Evolutionary conservation across 192 early-diverging fungal genomes (phyloP).

Genomic region (Podila horticola): DNA sequence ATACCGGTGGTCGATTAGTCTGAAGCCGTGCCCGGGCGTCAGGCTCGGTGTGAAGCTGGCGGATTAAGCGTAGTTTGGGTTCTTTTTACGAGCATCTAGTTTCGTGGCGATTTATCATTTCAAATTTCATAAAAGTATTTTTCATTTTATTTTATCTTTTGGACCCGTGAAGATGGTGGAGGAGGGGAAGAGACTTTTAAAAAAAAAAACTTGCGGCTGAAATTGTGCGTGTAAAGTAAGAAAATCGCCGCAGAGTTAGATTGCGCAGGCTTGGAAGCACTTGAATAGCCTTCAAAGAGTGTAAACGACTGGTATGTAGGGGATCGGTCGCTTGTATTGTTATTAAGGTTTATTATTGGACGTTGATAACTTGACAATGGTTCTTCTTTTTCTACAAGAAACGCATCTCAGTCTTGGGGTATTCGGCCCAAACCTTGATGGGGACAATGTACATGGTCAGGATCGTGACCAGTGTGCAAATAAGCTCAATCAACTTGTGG

Average conservation of each 20-base stretch:
- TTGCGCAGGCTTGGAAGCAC: no score
- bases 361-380: no score
- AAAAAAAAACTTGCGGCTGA: no score
- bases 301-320: no score
- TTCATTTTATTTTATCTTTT: no score
- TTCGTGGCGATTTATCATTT: background rate
- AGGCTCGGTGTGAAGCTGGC: conserved; percentile 26
- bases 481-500: conserved; percentile 42
- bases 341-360: no score
- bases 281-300: no score
- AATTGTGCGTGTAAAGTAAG: no score
- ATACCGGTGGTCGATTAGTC: conserved; percentile 36
- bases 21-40: conserved; percentile 36
- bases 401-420: conserved; percentile 45
- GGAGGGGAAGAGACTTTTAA: no score
- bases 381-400: conserved; percentile 4
- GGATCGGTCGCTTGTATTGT: no score
- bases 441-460: conserved; percentile 52
- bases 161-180: no score
- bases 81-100: background rate
- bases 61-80: conserved; percentile 10
- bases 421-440: conserved; percentile 47
- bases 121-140: background rate
- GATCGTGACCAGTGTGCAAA: conserved; percentile 42
- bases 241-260: no score